These are phyloP conservation scores for Cajanus cajan DNA, from an alignment of 306 rosid genomes.

Conservation along the genomic window DNA sequence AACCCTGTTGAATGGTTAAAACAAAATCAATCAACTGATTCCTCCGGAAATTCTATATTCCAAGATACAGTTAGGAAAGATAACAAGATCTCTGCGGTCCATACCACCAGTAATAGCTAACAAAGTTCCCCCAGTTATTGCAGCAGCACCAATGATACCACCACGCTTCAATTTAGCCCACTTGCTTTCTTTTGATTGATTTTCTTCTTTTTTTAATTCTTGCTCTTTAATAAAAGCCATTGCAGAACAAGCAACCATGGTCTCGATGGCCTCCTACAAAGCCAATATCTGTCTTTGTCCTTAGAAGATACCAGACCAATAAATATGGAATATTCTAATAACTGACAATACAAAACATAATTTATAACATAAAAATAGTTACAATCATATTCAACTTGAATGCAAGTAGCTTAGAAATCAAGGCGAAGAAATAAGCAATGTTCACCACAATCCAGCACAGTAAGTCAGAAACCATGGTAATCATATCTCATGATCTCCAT, in stretches of 20 bases:
- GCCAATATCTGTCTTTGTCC: constrained; percentile 23
- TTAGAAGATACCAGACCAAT: constrained; percentile 23
- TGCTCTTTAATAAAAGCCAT: constrained; percentile 70
- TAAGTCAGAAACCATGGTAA: neutral
- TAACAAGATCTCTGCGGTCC: constrained; percentile 22
- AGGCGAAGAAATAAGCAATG: neutral
- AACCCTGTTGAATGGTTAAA: constrained; percentile 64
- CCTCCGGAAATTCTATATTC: constrained; percentile 1
- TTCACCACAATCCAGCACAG: constrained; percentile 6
- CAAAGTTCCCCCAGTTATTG: constrained; percentile 87
- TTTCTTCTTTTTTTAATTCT: constrained; percentile 56
- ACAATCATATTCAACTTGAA: constrained; percentile 21
- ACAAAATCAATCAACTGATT: neutral
- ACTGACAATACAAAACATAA: neutral
- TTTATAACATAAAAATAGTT: neutral
- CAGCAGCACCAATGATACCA: constrained; percentile 96
- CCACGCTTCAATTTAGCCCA: constrained; percentile 93
- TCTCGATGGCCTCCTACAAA: constrained; percentile 90
- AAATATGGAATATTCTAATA: neutral
- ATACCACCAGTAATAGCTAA: constrained; percentile 95
- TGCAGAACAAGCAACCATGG: constrained; percentile 86
- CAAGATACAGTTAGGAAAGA: constrained; percentile 14
- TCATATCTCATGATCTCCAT: constrained; percentile 10
- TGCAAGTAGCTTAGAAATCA: constrained; percentile 7
- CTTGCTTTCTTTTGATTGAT: constrained; percentile 49